Base-by-base conservation (phyloP, 164 flowering plant genomes). In the Dillenia turbinata region DNA sequence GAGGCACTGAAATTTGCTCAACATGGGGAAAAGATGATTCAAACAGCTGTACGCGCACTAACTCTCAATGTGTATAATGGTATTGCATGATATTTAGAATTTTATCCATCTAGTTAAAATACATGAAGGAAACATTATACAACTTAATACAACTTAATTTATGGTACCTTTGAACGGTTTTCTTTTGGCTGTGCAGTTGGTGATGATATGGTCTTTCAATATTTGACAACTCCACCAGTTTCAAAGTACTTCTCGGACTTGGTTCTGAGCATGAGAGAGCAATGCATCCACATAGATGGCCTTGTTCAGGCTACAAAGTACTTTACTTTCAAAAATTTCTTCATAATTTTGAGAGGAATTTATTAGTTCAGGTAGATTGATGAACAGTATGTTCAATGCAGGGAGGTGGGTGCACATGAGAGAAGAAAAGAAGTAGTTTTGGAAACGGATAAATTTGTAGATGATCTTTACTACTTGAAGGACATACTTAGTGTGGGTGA, bases 21-120 rank as follows among this genome's bases (percentile, higher is more conserved):
- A 22, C 83, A 85, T 75, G 81, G 75, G 61, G 90, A 85, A 68
- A 83, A 85, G 78, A 83, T 85, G 90, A 78, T 85, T 70, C 87
- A 83, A 71, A 81, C 75, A 56, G 87, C 90, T 55, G 72, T 83
- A 44, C 87, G 87, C 63, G 80, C 84, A 64, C 55, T 85, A 60
- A 77, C 80, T 52, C 86, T 85, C 72, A 81, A 74, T 56, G 69
- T 79, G 60, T 85, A 79, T 55, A 72, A 75, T 56, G 84, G 90
- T 85, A 79, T 33, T 33, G 0, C 40, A 33, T 46, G 57, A 14
- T 62, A n/a, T 56, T 58, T 14, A 43, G 47, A 19, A 11, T 16
- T 61, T 24, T 66, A 55, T 13, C 22, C 14, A 17, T 55, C 47
- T 46, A 44, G 59, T 13, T 58, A 33, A 44, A 52, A 53, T 0